Conservation (phyloP, 2,329 filamentous ascomycete species). For the Mycosphaerella arachidis region DNA sequence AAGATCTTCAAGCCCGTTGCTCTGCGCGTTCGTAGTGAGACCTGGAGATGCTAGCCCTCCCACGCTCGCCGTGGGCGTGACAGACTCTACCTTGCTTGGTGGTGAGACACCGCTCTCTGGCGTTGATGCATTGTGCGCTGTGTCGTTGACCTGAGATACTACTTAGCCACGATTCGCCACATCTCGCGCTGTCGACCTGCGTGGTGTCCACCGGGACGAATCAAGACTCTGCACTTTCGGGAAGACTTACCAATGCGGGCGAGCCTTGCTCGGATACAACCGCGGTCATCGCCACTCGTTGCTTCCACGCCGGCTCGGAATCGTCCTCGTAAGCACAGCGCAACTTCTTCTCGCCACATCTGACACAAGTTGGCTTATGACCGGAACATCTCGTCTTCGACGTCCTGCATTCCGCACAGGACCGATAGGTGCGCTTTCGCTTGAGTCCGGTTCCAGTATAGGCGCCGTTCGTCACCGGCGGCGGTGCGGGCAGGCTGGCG, state of each 20-base stretch:
- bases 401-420: conserved; percentile 19
- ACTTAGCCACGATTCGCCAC: not conserved
- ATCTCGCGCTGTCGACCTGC: not conserved
- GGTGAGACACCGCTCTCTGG: conserved; percentile 14
- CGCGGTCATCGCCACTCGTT: conserved; percentile 13
- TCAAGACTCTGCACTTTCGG: too few species aligned
- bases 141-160: not conserved
- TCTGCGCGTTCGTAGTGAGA: conserved; percentile 1
- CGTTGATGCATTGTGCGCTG: not conserved
- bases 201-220: too few species aligned
- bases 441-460: conserved; percentile 14
- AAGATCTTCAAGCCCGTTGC: conserved; percentile 14
- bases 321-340: conserved; percentile 22
- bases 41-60: conserved; percentile 13
- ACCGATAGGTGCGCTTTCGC: conserved; percentile 22
- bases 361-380: conserved; percentile 19
- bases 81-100: conserved; percentile 8
- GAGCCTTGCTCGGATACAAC: conserved; percentile 7
- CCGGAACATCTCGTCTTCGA: conserved; percentile 24
- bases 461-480: not conserved
- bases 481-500: not conserved
- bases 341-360: conserved; percentile 21
- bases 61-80: conserved; percentile 13
- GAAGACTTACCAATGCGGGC: conserved; percentile 1
- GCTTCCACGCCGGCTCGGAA: conserved; percentile 24